A percentile compares a stretch with the other conserved stretches of the same genome.
Conservation (phyloP, 108 stramenopile species). For the Phaeodactylum tricornutum region DNA sequence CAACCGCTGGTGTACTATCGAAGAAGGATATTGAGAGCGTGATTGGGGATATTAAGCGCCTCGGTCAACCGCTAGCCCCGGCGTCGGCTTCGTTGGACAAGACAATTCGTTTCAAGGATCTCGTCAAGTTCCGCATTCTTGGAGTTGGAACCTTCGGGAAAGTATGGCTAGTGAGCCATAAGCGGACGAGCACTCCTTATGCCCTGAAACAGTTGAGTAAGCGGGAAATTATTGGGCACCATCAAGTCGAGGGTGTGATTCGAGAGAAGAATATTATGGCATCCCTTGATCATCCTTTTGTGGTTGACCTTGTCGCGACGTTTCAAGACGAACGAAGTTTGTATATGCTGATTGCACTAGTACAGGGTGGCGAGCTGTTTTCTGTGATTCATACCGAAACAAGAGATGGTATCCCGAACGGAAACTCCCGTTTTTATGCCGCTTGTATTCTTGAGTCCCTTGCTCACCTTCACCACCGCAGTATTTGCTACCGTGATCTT, state of each 20-base stretch:
- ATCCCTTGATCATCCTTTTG: conserved; percentile 86
- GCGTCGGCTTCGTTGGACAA: conserved; percentile 33
- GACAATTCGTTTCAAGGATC: conserved; percentile 51
- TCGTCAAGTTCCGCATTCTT: conserved; percentile 85
- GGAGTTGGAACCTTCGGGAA: conserved; percentile 98
- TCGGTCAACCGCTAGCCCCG: conserved; percentile 44
- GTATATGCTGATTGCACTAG: conserved; percentile 87
- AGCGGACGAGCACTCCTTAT: conserved; percentile 59
- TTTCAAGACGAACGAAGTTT: conserved; percentile 84
- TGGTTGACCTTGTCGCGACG: conserved; percentile 81
- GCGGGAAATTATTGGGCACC: conserved; percentile 94
- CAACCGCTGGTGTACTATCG: conserved; percentile 61
- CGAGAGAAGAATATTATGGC: conserved; percentile 90
- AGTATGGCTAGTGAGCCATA: conserved; percentile 96
- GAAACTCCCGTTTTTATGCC: conserved; percentile 81
- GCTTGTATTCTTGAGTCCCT: conserved; percentile 71
- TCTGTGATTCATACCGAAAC: conserved; percentile 86
- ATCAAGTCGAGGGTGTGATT: conserved; percentile 91
- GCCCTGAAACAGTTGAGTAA: conserved; percentile 90
- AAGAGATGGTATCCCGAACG: conserved; percentile 84
- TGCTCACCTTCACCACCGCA: conserved; percentile 59
- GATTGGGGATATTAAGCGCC: conserved; percentile 57
- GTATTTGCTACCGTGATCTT: conserved; percentile 89
- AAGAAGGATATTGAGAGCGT: conserved; percentile 60
- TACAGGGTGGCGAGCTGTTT: conserved; percentile 92